Evolutionary conservation across 2,329 filamentous ascomycete genomes (phyloP).

Genomic region (Xylariaceae sp.): DNA sequence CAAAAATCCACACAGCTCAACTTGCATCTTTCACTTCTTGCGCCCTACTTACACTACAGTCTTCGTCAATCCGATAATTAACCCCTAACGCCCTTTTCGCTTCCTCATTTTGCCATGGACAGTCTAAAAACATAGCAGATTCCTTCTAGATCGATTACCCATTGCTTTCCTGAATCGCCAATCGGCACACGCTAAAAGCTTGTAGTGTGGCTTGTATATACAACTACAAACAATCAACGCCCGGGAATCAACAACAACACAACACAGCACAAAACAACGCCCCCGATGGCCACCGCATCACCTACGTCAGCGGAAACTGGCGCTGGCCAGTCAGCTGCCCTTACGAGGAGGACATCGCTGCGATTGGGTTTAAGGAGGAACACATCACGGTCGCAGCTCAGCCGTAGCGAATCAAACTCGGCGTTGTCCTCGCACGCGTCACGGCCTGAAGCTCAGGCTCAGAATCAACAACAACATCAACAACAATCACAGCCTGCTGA

Average conservation of each 20-base stretch:
- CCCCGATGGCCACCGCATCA: constrained; percentile 27
- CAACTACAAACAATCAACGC: constrained; percentile 9
- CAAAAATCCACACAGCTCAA: constrained; percentile 15
- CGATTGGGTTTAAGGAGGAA: constrained; percentile 50
- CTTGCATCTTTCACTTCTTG: neutral
- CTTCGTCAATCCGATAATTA: constrained; percentile 31
- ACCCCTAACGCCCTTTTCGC: constrained; percentile 27
- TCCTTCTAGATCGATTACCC: constrained; percentile 24
- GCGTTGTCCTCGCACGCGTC: constrained; percentile 28
- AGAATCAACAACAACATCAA: neutral
- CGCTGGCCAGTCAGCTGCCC: constrained; percentile 41
- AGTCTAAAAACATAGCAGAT: constrained; percentile 38
- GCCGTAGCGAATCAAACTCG: constrained; percentile 43
- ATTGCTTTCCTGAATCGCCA: constrained; percentile 28
- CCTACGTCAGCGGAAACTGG: constrained; percentile 46
- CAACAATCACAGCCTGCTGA: constrained; percentile 44
- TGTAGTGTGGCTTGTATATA: constrained; percentile 12
- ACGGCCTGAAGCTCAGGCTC: constrained; percentile 1
- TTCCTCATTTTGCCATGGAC: constrained; percentile 31
- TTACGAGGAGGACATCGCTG: constrained; percentile 49
- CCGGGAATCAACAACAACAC: neutral
- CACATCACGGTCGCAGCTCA: constrained; percentile 41
- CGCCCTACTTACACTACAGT: constrained; percentile 28
- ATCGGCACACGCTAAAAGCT: constrained; percentile 21
- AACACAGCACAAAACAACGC: constrained; percentile 13